These are phyloP conservation scores for Botryotinia globosa DNA, from an alignment of 2,329 filamentous ascomycete genomes.

Conservation along the genomic window DNA sequence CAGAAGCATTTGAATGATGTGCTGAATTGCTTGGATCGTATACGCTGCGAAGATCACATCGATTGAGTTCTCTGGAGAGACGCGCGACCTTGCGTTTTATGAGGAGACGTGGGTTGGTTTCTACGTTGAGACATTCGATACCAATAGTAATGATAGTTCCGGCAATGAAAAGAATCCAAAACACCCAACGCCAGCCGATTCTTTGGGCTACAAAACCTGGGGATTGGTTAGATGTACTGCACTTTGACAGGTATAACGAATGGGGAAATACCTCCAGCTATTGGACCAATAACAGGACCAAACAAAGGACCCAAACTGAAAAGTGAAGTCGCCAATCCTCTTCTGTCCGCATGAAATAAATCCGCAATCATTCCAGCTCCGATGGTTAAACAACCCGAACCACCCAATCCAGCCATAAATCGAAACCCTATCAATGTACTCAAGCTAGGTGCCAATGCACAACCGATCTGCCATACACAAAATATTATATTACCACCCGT, in stretches of 20 bases:
- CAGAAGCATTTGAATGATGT: constrained; percentile 31
- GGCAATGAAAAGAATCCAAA: constrained; percentile 23
- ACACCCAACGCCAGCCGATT: constrained; percentile 40
- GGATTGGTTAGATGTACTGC: not conserved
- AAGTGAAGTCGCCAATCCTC: constrained; percentile 28
- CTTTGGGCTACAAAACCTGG: constrained; percentile 38
- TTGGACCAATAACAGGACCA: constrained; percentile 38
- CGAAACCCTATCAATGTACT: constrained; percentile 55
- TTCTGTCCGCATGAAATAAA: constrained; percentile 25
- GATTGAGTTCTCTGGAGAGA: constrained; percentile 46
- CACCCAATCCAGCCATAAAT: constrained; percentile 58
- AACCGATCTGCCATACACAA: constrained; percentile 52
- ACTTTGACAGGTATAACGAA: not conserved
- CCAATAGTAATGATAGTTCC: constrained; percentile 39
- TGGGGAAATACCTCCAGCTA: constrained; percentile 33
- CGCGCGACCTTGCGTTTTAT: constrained; percentile 48
- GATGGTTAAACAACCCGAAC: constrained; percentile 42
- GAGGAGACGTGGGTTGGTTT: constrained; percentile 51
- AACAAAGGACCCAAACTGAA: constrained; percentile 34
- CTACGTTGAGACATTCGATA: constrained; percentile 43
- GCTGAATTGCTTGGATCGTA: constrained; percentile 40
- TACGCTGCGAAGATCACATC: constrained; percentile 45
- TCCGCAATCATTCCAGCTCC: constrained; percentile 32
- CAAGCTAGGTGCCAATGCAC: constrained; percentile 49
- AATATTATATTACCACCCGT: constrained; percentile 49